Conservation (phyloP, 495 filamentous ascomycete species). For the Lindgomyces ingoldianus region DNA sequence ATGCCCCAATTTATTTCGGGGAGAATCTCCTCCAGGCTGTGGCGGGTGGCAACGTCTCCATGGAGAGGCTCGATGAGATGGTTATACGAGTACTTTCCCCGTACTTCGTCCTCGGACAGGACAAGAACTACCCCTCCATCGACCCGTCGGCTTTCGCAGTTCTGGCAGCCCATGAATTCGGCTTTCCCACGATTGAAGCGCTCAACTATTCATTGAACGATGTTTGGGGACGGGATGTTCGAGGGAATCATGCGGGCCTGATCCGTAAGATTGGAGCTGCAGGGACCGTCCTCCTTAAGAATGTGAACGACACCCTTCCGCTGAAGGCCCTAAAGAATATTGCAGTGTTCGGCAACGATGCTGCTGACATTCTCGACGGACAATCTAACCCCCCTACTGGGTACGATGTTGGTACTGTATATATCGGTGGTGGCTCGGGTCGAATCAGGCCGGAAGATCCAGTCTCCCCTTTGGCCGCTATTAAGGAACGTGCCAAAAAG, state of each 20-base stretch:
- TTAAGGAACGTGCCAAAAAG: slow-evolving; percentile 44
- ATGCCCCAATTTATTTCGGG: slow-evolving; percentile 34
- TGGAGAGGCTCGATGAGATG: slow-evolving; percentile 42
- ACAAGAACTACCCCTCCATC: slow-evolving; percentile 33
- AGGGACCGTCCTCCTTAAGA: slow-evolving; percentile 64
- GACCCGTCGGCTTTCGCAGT: slow-evolving; percentile 28
- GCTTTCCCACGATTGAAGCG: background rate
- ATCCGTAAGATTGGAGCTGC: slow-evolving; percentile 60
- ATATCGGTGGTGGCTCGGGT: slow-evolving; percentile 39
- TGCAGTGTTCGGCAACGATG: slow-evolving; percentile 64
- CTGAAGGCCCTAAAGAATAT: slow-evolving; percentile 55
- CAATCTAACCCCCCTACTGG: slow-evolving; percentile 32
- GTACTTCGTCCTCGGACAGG: slow-evolving; percentile 41
- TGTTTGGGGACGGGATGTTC: slow-evolving; percentile 48
- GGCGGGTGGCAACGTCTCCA: slow-evolving; percentile 38
- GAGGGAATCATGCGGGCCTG: slow-evolving; percentile 50
- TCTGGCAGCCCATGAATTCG: slow-evolving; percentile 20
- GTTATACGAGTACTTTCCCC: slow-evolving; percentile 42
- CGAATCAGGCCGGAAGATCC: slow-evolving; percentile 19
- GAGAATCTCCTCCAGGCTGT: slow-evolving; percentile 37
- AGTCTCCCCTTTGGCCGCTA: slow-evolving; percentile 48
- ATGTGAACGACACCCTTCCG: slow-evolving; percentile 57
- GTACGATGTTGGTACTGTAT: slow-evolving; percentile 58
- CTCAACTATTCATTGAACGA: slow-evolving; percentile 19
- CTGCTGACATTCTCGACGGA: slow-evolving; percentile 44